A percentile compares a stretch with the other conserved stretches of the same genome.
phyloP scores from a whole-genome alignment of 208 protist genomes.

The Naegleria gruberi region DNA sequence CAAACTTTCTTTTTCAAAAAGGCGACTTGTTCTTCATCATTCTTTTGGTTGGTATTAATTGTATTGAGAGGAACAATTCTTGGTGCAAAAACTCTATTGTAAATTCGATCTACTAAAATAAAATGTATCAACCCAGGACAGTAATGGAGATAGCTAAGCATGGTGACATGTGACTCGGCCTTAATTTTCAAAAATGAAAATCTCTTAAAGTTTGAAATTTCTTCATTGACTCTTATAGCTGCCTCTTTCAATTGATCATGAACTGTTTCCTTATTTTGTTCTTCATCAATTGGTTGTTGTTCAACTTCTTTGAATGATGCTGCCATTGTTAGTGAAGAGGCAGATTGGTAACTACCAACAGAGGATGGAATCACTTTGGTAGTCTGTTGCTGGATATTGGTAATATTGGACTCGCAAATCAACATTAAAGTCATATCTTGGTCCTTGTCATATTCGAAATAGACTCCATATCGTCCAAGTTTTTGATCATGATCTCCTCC shows the following conservation, averaged over 20 bases:
- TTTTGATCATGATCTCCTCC: neutral
- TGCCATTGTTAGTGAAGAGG: neutral
- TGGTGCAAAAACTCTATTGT: neutral
- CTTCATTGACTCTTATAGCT: neutral
- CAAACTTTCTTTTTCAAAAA: constrained; percentile 16
- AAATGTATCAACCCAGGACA: constrained; percentile 18
- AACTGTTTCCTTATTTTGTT: neutral
- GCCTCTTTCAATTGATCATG: neutral
- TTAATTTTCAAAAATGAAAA: neutral
- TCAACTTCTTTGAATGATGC: neutral
- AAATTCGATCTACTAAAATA: neutral
- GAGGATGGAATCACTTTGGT: neutral
- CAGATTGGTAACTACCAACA: neutral
- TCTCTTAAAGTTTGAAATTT: neutral
- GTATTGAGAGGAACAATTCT: neutral
- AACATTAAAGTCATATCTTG: neutral
- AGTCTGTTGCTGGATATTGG: neutral
- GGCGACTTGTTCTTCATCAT: neutral
- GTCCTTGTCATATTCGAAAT: neutral
- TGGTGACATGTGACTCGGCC: neutral
- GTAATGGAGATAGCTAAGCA: constrained; percentile 13
- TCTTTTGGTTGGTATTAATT: neutral
- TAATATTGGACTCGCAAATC: neutral
- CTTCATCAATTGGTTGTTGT: neutral
- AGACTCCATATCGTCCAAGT: neutral